Base-by-base conservation (phyloP, 768 basidiomycete genomes). In the Tricholoma furcatifolium region DNA sequence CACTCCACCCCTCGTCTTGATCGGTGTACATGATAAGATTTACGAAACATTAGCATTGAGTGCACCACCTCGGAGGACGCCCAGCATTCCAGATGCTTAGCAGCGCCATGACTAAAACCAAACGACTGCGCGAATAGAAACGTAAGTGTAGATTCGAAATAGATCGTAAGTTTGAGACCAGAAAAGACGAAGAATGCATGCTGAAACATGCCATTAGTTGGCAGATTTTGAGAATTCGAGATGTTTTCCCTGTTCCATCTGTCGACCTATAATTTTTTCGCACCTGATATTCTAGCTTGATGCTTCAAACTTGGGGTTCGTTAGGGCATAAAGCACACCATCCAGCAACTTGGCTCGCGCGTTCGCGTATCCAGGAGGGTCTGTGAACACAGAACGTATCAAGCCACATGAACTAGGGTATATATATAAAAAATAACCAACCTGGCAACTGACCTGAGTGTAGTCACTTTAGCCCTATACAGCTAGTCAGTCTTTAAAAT, bases 181-280 rank as follows among this genome's bases (percentile, higher is more conserved):
- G 69, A 70, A 24, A 76, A 64, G 57, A 74, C 74, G 54, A 78
- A 76, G 11, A 77, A 63, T 0, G 69, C 72, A 9, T 72, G 69
- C 48, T 73, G 69, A 58, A 76, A 77, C 43, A 75, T 66, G n/a
- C 73, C 74, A 45, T 78, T 74, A 53, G 75, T 67, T 0, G 72
- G 60, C 7, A 73, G 67, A 44, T 73, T 60, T 56, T 74, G 75
- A 0, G 74, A 72, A 27, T 58, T 67, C 20, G 76, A 62, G 62
- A 78, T 76, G 60, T 74, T 77, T 27, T 50, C 50, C 75, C 76
- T 76, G 14, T 73, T 71, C 24, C 72, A 65, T 49, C 76, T 74
- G 59, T 73, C 70, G 43, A 76, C 65, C 41, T 75, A 75, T n/a
- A 72, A 24, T 36, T 48, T 70, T 15, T 70, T 63, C 49, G 74